Evolutionary conservation across 2,329 filamentous ascomycete genomes (phyloP), one percentile per base, ranked within the genome.

Genomic region (Amesomyces nigricolor): DNA sequence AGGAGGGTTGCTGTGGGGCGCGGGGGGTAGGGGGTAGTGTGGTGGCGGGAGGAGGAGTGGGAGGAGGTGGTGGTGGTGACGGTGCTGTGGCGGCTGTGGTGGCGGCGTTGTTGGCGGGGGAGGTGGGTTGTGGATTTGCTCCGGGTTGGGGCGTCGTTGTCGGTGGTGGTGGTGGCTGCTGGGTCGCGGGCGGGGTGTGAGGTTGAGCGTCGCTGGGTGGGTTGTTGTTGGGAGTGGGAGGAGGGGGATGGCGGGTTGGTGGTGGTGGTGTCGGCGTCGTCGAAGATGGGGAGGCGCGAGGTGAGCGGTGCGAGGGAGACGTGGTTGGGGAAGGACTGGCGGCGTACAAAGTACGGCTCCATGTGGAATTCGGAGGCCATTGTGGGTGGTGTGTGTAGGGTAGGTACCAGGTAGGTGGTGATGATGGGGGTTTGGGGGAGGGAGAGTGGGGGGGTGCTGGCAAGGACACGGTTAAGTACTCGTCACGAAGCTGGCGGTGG

Each of bases 301-400:
- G 83, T 86, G 53, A 87, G 71, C 29, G 83, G 83, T n/a, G 81
- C 83, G 56, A 86, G 80, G 13, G 79, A 77, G 57, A 85, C 75
- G 63, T 83, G 78, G 64, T 80, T 79, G 19, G 82, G 84, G 62
- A 78, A 77, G 64, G 78, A 79, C 70, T 82, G 81, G 60, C 79
- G 79, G 57, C 80, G 76, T 84, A 80, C 32, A 11, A 35, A 35
- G 32, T 35, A 61, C 82, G 81, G 60, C 80, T 81, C 67, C 82
- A 84, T 57, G 80, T 79, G 59, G 78, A 73, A 61, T 85, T 39
- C 35, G 44, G 42, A 19, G 7, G 11, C 22, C 43, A 30, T 32
- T 10, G 30, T n/a, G 29, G 44, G 8, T 11, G 45, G 16, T 30
- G 16, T 26, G 45, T 14, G 45, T 37, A 11, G 13, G 10, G 17